These are phyloP conservation scores for Psilocybe sp. DNA, from an alignment of 768 basidiomycete species.

Conservation along the genomic window DNA sequence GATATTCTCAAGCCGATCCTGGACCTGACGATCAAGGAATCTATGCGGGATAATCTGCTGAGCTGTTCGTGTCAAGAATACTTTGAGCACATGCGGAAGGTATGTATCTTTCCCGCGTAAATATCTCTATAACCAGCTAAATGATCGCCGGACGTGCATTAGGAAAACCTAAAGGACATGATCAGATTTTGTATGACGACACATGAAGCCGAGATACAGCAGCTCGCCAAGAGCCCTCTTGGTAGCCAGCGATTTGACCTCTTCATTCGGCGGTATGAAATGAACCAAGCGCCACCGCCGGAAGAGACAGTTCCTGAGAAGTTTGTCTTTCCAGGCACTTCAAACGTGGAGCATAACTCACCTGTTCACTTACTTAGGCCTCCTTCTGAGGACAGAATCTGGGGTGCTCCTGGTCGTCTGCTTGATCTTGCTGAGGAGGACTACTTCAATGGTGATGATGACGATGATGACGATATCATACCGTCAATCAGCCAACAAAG, in stretches of 20 bases:
- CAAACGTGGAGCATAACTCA: neutral
- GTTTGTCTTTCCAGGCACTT: constrained; percentile 29
- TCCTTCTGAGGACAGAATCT: constrained; percentile 34
- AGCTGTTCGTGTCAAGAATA: constrained; percentile 95
- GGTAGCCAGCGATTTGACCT: constrained; percentile 66
- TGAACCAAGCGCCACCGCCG: constrained; percentile 82
- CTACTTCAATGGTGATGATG: constrained; percentile 90
- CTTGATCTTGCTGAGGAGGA: constrained; percentile 84
- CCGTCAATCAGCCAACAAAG: constrained; percentile 35
- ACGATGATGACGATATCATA: constrained; percentile 51
- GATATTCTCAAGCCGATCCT: constrained; percentile 83
- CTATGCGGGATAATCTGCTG: constrained; percentile 85
- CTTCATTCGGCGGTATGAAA: constrained; percentile 84
- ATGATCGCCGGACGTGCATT: constrained; percentile 4
- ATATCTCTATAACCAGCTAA: neutral
- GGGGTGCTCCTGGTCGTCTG: constrained; percentile 39
- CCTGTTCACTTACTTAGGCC: constrained; percentile 10
- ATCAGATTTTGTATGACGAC: constrained; percentile 82
- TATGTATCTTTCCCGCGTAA: constrained; percentile 31
- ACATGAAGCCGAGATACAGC: constrained; percentile 63
- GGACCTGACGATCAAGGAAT: constrained; percentile 80
- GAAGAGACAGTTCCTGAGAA: constrained; percentile 45
- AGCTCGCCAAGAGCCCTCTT: constrained; percentile 57
- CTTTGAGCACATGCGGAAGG: constrained; percentile 88
- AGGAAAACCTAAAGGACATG: constrained; percentile 88